Base-by-base conservation (phyloP, 495 filamentous ascomycete species). In the Geoglossum glabrum region DNA sequence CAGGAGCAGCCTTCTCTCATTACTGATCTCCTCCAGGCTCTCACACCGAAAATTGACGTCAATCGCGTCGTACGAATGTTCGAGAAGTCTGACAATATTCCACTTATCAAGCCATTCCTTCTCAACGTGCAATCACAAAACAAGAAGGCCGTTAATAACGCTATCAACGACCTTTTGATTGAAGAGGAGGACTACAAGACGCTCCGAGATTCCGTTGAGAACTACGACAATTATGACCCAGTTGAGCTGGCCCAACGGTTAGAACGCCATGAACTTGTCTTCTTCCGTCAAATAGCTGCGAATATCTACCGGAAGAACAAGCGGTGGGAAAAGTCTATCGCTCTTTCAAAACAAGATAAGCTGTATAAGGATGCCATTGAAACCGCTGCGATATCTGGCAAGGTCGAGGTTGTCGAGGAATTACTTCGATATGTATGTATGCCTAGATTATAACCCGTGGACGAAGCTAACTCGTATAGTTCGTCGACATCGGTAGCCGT, bases 141-240 rank as follows among this genome's bases (percentile, higher is more conserved):
- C 75, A 99, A 99, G 82, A 83, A 84, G 59, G 84, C 86, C 31
- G 93, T 99, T 65, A 99, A 99, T 72, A 86, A 92, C 63, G 93
- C 93, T 34, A 95, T 99, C 72, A 96, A 99, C 64, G 93, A 97
- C 68, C 74, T 99, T 57, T 74, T 99, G 64, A 99, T 99, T 60
- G 93, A 99, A 69, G 93, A 97, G 71, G 93, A 97, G 64, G 93
- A 99, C 67, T 86, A 99, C 77, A 97, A 99, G 83, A 94, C 89
- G 23, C 80, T 99, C 26, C 84, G 88, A 49, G 93, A 99, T 72
- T 97, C 93, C 9, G 92, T 94, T 25, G 86, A 96, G 73, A 93
- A 95, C 72, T 93, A 92, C 67, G 93, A 97, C 73, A 99, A 99
- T 73, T 99, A 97, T 63, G 93, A 99, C 68, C 80, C 89, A 21